Percentiles rank a stretch among this genome's conserved stretches.
Evolutionary conservation across 73 alveolate species (phyloP).

Genomic region (Blepharisma japonicum): DNA sequence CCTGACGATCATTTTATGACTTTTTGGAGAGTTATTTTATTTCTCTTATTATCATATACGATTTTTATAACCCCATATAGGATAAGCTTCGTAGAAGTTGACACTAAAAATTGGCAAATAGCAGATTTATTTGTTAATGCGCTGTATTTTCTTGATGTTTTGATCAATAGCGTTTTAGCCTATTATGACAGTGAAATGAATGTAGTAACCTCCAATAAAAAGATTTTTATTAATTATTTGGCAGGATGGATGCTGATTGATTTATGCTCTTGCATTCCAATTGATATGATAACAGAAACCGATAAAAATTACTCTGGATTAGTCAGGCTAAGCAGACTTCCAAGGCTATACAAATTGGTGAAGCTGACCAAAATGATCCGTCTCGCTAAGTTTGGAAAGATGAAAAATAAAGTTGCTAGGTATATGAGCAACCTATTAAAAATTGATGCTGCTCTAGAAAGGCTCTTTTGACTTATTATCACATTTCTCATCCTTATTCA

Average conservation of each 20-base stretch:
- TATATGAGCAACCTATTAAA: slow-evolving; percentile 39
- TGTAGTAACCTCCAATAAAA: slow-evolving; percentile 32
- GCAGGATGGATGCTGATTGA: slow-evolving; percentile 58
- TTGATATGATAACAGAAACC: slow-evolving; percentile 29
- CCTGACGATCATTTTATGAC: slow-evolving; percentile 67
- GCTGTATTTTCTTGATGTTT: slow-evolving; percentile 48
- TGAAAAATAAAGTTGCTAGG: slow-evolving; percentile 29
- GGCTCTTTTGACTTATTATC: slow-evolving; percentile 59
- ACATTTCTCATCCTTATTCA: slow-evolving; percentile 72
- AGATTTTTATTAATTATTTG: slow-evolving; percentile 41
- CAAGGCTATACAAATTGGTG: slow-evolving; percentile 52
- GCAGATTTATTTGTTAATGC: slow-evolving; percentile 40
- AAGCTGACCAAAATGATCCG: slow-evolving; percentile 39
- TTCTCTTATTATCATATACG: slow-evolving; percentile 53
- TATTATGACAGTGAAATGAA: slow-evolving; percentile 47
- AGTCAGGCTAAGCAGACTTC: slow-evolving; percentile 41
- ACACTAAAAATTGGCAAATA: slow-evolving; percentile 23
- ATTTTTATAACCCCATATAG: slow-evolving; percentile 50
- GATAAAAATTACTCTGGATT: slow-evolving; percentile 28
- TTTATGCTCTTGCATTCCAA: slow-evolving; percentile 45
- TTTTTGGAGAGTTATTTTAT: slow-evolving; percentile 61
- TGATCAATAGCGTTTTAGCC: slow-evolving; percentile 46
- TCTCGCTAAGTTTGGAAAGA: slow-evolving; percentile 33
- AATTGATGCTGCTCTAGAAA: slow-evolving; percentile 66
- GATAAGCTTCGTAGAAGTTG: slow-evolving; percentile 40